These are phyloP conservation scores for Boletus smithii DNA, from an alignment of 1,284 basidiomycete genomes.

Conservation along the genomic window DNA sequence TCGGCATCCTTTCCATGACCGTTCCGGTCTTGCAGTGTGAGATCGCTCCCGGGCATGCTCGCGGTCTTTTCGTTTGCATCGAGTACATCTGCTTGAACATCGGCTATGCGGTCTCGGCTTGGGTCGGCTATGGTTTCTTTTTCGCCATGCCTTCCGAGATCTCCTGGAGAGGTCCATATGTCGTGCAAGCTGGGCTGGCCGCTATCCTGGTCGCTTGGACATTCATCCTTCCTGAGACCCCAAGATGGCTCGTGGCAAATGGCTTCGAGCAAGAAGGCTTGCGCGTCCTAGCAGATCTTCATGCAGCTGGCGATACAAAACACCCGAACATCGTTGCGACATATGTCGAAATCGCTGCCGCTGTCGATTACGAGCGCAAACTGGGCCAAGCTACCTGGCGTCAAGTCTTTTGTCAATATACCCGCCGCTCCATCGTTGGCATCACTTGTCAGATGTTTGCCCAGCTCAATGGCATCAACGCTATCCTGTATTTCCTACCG, in stretches of 20 bases:
- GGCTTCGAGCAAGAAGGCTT: slow-evolving; percentile 47
- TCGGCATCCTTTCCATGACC: slow-evolving; percentile 53
- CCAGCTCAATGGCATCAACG: slow-evolving; percentile 57
- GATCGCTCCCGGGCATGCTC: slow-evolving; percentile 50
- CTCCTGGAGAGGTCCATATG: slow-evolving; percentile 54
- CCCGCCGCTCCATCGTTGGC: slow-evolving; percentile 43
- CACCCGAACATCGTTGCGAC: slow-evolving; percentile 39
- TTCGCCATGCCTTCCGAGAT: slow-evolving; percentile 47
- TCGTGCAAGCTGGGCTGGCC: slow-evolving; percentile 47
- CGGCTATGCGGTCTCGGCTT: slow-evolving; percentile 49
- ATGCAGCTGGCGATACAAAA: slow-evolving; percentile 42
- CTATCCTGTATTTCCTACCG: slow-evolving; percentile 54
- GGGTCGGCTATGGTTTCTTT: slow-evolving; percentile 53
- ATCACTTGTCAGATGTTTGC: slow-evolving; percentile 54
- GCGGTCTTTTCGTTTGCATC: slow-evolving; percentile 50
- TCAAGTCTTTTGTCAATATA: slow-evolving; percentile 47
- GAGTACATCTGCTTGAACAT: slow-evolving; percentile 51
- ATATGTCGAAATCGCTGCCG: slow-evolving; percentile 42
- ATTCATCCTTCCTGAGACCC: slow-evolving; percentile 52
- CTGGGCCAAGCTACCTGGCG: slow-evolving; percentile 43
- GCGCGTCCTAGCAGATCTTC: slow-evolving; percentile 46
- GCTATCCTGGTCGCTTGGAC: slow-evolving; percentile 44
- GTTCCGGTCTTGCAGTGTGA: slow-evolving; percentile 53
- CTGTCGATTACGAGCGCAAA: slow-evolving; percentile 40
- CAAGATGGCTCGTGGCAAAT: slow-evolving; percentile 51